Evolutionary conservation across 1,139 yeast genomes (phyloP).

Genomic region (Pichia sp.): DNA sequence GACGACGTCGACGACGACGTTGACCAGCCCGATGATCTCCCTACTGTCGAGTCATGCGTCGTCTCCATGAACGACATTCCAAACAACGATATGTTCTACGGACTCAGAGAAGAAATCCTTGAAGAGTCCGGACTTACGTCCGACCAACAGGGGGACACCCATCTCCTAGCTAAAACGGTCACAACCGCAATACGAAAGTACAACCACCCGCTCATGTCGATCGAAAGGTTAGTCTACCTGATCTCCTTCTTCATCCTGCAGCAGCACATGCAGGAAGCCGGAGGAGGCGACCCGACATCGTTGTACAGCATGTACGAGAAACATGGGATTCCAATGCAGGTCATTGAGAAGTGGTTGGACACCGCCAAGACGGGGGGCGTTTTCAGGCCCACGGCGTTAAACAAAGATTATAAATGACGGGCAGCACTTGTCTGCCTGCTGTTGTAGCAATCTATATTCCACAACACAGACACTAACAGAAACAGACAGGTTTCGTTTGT

Average conservation of each 20-base stretch:
- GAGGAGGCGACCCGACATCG: neutral
- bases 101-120: slow-evolving; percentile 6
- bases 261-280: slow-evolving; percentile 4
- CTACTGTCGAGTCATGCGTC: slow-evolving; percentile 1
- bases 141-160: neutral
- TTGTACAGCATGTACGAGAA: slow-evolving; percentile 8
- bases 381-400: neutral
- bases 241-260: slow-evolving; percentile 5
- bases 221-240: slow-evolving; percentile 13
- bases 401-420: neutral
- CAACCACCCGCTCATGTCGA: slow-evolving; percentile 11
- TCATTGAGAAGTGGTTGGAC: slow-evolving; percentile 9
- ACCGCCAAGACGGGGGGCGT: slow-evolving; percentile 1
- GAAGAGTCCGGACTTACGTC: neutral
- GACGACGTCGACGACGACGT: neutral
- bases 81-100: slow-evolving; percentile 10
- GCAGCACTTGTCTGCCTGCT: neutral
- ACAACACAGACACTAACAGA: neutral
- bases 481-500: neutral
- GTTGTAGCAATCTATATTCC: neutral
- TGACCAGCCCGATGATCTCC: neutral
- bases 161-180: slow-evolving; percentile 1
- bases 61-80: slow-evolving; percentile 12
- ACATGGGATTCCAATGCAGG: slow-evolving; percentile 6
- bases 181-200: neutral